Evolutionary conservation across 2,329 filamentous ascomycete genomes (phyloP).

Genomic region (Cryoendolithus antarcticus): DNA sequence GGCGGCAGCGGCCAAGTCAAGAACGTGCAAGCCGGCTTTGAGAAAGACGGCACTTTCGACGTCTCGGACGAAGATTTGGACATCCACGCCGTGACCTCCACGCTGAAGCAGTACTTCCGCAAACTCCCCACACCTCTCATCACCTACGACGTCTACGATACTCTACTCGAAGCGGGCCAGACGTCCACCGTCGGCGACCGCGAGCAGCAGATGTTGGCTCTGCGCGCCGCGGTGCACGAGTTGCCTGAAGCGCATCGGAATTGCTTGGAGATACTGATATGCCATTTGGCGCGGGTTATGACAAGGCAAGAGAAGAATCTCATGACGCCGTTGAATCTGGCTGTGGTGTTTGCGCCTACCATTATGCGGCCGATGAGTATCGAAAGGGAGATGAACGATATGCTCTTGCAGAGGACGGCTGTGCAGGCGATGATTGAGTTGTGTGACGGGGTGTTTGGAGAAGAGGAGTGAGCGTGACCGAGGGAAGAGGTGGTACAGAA

Average conservation of each 20-base stretch:
- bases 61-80: conserved; percentile 89
- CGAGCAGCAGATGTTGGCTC: conserved; percentile 33
- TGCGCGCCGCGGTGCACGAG: conserved; percentile 62
- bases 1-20: conserved; percentile 87
- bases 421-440: conserved; percentile 91
- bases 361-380: conserved; percentile 88
- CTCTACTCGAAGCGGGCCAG: conserved; percentile 58
- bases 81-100: conserved; percentile 90
- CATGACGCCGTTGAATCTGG: conserved; percentile 93
- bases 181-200: conserved; percentile 38
- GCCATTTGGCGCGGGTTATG: conserved; percentile 82
- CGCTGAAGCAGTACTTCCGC: conserved; percentile 94
- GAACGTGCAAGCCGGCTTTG: conserved; percentile 80
- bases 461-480: conserved; percentile 2
- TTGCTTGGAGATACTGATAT: conserved; percentile 84
- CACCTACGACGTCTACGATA: conserved; percentile 86
- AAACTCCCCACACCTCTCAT: conserved; percentile 81
- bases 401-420: conserved; percentile 81
- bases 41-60: conserved; percentile 73
- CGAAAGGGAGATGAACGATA: conserved; percentile 91
- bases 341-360: conserved; percentile 93
- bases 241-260: conserved; percentile 77
- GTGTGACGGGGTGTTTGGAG: conserved; percentile 61
- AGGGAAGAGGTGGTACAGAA: not conserved
- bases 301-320: conserved; percentile 72